phyloP scores from a whole-genome alignment of 2,329 filamentous ascomycete genomes.

The Penicillium sp. region DNA sequence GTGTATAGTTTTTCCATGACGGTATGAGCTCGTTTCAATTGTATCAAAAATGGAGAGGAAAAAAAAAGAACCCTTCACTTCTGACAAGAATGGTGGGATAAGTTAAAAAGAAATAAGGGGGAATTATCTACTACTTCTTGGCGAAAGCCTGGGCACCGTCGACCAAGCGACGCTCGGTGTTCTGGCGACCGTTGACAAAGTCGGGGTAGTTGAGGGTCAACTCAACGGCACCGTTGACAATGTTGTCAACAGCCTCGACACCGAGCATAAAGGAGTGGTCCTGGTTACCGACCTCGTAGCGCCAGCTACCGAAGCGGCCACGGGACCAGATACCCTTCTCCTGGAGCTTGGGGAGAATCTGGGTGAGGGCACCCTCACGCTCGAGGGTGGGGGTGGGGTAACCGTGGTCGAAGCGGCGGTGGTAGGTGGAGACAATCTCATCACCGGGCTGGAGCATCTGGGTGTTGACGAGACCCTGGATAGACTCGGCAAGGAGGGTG shows the following conservation, averaged over 20 bases:
- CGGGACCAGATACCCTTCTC: conserved; percentile 89
- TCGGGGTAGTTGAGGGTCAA: conserved; percentile 94
- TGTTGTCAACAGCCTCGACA: conserved; percentile 87
- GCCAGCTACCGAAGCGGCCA: conserved; percentile 96
- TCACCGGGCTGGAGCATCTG: conserved; percentile 89
- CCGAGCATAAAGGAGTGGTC: conserved; percentile 98
- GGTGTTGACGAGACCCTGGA: conserved; percentile 96
- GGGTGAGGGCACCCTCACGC: conserved; percentile 88
- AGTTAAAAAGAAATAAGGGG: conserved; percentile 7
- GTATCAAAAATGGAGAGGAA: conserved; percentile 17
- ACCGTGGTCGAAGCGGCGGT: conserved; percentile 96
- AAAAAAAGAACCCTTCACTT: conserved; percentile 5
- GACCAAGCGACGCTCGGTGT: conserved; percentile 60
- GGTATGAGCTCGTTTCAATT: conserved; percentile 23
- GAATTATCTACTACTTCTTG: conserved; percentile 43
- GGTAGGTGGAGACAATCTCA: conserved; percentile 97
- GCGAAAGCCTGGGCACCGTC: conserved; percentile 60
- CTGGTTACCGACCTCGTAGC: conserved; percentile 96
- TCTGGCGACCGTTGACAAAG: conserved; percentile 76
- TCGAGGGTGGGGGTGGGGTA: conserved; percentile 95
- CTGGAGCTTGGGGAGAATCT: conserved; percentile 90
- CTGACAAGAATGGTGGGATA: conserved; percentile 3
- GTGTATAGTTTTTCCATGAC: conserved; percentile 23
- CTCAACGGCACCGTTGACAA: conserved; percentile 85
- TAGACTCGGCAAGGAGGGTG: conserved; percentile 83